Base-by-base conservation (phyloP, 2,329 filamentous ascomycete species). In the Colletotrichum sp. region DNA sequence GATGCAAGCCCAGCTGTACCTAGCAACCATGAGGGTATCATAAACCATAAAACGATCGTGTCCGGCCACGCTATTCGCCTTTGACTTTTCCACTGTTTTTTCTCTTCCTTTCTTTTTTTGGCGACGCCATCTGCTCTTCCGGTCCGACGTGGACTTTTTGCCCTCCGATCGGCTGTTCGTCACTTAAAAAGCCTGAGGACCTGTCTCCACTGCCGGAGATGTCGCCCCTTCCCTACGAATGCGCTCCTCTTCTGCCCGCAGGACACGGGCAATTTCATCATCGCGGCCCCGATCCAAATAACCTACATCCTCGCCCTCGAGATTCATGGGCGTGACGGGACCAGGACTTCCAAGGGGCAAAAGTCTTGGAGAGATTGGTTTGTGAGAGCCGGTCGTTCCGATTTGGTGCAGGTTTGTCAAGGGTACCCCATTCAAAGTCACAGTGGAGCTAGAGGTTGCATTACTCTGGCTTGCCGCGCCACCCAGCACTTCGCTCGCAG, bases 321-420 rank as follows among this genome's bases (percentile, higher is more conserved):
- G 82, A 21, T 91, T 89, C 87, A 93, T 91, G 2, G 91, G 91
- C 2, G 91, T 93, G 16, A 93, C 90, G 0, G 91, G 90, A 1
- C 91, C 91, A 0, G 91, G 90, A 74, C 90, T 92, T 5, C 90
- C 90, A 13, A 91, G 80, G 1, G 91, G 91, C 57, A 83, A 81
- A 8, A 93, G 83, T 32, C 87, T 83, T 2, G 90, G 90, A 3
- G 89, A 89, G 16, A 80, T 72, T 2, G 91, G 91, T 71, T 88
- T 90, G 63, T 86, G 85, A 4, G 85, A 79, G 16, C 84, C 83
- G 9, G 85, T 76, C n/a, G 81, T 81, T 64, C 80, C 81, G 57
- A 88, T 84, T 24, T 77, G 77, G 21, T 85, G 85, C 4, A 86
- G 80, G 39, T 86, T 85, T 71, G 82, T 81, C 32, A 87, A 76